phyloP scores from a whole-genome alignment of 331 rosid species.

The Pyracantha coccinea region DNA sequence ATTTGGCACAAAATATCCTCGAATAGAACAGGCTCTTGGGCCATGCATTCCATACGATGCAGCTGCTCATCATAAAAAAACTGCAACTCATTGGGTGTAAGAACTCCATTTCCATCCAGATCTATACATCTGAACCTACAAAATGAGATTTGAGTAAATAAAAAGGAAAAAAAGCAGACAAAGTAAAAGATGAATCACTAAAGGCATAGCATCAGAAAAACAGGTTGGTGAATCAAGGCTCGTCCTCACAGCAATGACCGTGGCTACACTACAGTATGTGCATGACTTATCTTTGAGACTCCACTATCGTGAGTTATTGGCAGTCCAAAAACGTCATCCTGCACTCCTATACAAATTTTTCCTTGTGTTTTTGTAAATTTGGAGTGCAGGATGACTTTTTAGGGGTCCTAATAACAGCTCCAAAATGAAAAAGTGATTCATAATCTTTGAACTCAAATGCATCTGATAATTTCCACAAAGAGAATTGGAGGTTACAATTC shows the following conservation, averaged over 20 bases:
- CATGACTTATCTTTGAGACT: background rate
- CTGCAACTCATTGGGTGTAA: slow-evolving; percentile 88
- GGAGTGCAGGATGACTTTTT: background rate
- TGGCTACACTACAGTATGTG: background rate
- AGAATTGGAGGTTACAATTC: background rate
- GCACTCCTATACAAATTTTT: background rate
- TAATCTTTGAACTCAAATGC: background rate
- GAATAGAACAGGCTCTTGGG: slow-evolving; percentile 90
- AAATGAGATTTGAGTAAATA: slow-evolving; percentile 11
- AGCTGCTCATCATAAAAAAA: slow-evolving; percentile 97
- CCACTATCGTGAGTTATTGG: no score
- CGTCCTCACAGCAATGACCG: background rate
- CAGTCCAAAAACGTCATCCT: background rate
- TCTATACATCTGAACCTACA: slow-evolving; percentile 95
- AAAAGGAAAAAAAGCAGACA: background rate
- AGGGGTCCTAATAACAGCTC: background rate
- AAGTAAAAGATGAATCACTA: background rate
- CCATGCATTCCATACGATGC: slow-evolving; percentile 99
- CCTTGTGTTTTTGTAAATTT: background rate
- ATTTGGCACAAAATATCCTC: slow-evolving; percentile 95
- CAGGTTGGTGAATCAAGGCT: background rate
- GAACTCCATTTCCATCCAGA: slow-evolving; percentile 91
- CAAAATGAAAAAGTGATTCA: background rate
- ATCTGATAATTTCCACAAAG: background rate
- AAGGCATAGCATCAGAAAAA: background rate